Base-by-base conservation (phyloP, 129 eudicot genomes). In the Tagetes erecta region DNA sequence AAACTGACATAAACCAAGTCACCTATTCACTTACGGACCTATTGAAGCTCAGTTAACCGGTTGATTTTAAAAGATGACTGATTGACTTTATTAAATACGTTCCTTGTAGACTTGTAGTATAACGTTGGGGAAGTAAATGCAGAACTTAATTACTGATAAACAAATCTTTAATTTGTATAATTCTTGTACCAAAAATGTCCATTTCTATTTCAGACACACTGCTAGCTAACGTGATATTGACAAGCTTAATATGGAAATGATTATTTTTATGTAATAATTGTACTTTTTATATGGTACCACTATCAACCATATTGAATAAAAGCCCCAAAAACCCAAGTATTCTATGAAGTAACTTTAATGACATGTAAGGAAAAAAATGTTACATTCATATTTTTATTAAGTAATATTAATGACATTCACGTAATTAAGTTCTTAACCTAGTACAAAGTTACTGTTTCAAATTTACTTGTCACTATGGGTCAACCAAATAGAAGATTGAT, bases 61-160 rank as follows among this genome's bases (percentile, higher is more conserved):
- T 44, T 44, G 2, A 44, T 44, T 44, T 44, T 44, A 44, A 44
- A 44, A 6, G 49, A 7, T 44, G 49, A 6, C 49, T 20, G 49
- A 8, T 44, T 6, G 6, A 44, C 49, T 44, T 1, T 44, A 44
- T 44, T 44, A 10, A 44, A 44, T 6, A 44, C 12, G 45, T 13
- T 62, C 44, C 39, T 35, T 34, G 49, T 44, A 44, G 49, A 62
- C 63, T 56, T 57, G 45, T 63, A 5, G 46, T 63, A 11, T 20
- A 35, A 64, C 33, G 45, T 64, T 38, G 69, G 39, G 69, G 47
- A 64, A 64, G 33, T 64, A 64, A 64, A 64, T 64, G 69, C 69
- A 13, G 12, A 36, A 62, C 7, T 12, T 36, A 62, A 11, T 62
- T 62, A 13, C 47, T 2, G 13, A 38, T 27, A 64, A 64, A 64